A percentile compares a stretch with the other conserved stretches of the same genome.
Evolutionary conservation across 495 filamentous ascomycete species (phyloP).

Genomic region (Jackrogersella multiformis): DNA sequence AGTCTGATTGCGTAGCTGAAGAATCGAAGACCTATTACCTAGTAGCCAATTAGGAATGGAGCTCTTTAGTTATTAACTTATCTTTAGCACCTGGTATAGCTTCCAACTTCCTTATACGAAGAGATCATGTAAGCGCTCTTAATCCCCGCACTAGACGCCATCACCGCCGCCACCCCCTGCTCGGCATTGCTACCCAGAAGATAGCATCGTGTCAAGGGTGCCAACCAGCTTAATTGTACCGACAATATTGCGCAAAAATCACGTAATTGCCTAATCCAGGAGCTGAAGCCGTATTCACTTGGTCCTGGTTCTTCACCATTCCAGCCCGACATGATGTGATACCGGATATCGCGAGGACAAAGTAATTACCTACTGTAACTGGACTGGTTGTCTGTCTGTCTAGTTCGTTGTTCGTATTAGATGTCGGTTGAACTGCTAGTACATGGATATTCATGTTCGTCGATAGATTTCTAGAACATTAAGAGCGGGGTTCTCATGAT

Average conservation of each 20-base stretch:
- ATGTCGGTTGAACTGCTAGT: neutral
- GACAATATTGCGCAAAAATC: conserved; percentile 16
- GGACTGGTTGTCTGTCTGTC: no score
- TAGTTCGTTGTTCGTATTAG: neutral
- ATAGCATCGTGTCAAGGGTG: conserved; percentile 1
- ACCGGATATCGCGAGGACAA: neutral
- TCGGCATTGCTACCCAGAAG: conserved; percentile 29
- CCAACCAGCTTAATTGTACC: conserved; percentile 21
- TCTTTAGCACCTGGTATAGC: no score
- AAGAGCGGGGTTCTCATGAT: no score
- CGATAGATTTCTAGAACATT: neutral
- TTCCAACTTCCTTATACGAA: conserved; percentile 31
- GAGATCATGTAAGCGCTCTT: conserved; percentile 8
- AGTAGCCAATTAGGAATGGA: no score
- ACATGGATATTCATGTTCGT: neutral
- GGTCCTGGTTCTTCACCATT: neutral
- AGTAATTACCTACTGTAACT: neutral
- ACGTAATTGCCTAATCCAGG: conserved; percentile 35
- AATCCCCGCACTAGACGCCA: conserved; percentile 16
- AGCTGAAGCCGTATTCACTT: neutral
- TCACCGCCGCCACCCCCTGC: conserved; percentile 18
- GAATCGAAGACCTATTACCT: no score
- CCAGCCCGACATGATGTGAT: neutral
- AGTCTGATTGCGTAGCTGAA: neutral
- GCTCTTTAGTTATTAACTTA: no score